Evolutionary conservation across 352 stramenopile genomes (phyloP).

Genomic region (Phytophthora niederhauseri): DNA sequence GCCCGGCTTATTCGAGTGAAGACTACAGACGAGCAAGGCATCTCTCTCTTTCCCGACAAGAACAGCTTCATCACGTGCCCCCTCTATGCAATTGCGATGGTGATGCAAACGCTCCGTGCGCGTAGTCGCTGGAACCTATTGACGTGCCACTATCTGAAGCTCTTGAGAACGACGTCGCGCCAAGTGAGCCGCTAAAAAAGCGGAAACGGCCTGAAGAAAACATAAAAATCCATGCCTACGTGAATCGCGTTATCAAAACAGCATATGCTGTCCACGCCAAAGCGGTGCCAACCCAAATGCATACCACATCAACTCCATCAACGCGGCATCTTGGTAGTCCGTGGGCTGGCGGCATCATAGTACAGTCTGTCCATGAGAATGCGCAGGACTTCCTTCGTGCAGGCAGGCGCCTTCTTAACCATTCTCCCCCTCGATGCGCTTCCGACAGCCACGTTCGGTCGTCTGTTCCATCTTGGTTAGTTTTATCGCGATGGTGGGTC

Average conservation of each 20-base stretch:
- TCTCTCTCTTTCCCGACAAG: slow-evolving; percentile 14
- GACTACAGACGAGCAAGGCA: slow-evolving; percentile 3
- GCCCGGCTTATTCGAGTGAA: slow-evolving; percentile 4
- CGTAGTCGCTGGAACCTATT: background rate
- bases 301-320: too few species aligned
- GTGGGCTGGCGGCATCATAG: too few species aligned
- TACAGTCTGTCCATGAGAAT: too few species aligned
- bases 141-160: slow-evolving; percentile 1
- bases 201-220: background rate
- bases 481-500: too few species aligned
- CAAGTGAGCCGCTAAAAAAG: background rate
- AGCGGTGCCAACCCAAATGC: slow-evolving; percentile 1
- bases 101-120: slow-evolving; percentile 3
- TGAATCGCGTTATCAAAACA: too few species aligned
- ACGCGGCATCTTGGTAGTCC: too few species aligned
- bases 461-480: too few species aligned
- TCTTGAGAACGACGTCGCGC: background rate
- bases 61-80: slow-evolving; percentile 11
- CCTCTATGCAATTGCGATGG: slow-evolving; percentile 6
- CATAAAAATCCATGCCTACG: slow-evolving; percentile 10
- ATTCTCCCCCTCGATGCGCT: too few species aligned
- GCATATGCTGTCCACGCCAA: too few species aligned
- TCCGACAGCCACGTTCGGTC: too few species aligned
- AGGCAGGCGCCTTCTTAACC: too few species aligned
- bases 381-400: too few species aligned